Conservation (phyloP, 1,284 basidiomycete genomes). For the Pisolithus thermaeus region DNA sequence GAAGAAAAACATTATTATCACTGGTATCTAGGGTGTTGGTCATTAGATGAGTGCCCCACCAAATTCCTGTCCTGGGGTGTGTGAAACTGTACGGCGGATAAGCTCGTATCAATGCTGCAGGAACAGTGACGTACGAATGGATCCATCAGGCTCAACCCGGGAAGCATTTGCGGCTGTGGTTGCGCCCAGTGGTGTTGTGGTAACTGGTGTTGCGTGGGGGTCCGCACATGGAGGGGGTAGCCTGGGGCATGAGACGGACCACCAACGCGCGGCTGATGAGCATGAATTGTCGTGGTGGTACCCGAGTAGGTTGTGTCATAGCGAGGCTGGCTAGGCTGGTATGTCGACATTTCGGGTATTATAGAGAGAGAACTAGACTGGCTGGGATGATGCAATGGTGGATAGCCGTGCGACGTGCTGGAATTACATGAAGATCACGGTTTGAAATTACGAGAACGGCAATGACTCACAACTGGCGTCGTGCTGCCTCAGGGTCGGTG, state of each 20-base stretch:
- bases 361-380: conserved; percentile 43
- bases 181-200: conserved; percentile 35
- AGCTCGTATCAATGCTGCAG: background rate
- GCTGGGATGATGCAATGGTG: conserved; percentile 31
- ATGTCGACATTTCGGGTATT: conserved; percentile 53
- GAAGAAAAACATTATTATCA: conserved; percentile 31
- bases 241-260: conserved; percentile 35
- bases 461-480: conserved; percentile 45
- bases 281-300: conserved; percentile 21
- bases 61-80: conserved; percentile 43
- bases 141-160: conserved; percentile 46
- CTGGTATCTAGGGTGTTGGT: conserved; percentile 46
- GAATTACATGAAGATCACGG: conserved; percentile 13
- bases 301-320: conserved; percentile 41
- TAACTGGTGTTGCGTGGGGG: conserved; percentile 31
- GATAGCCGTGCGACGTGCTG: conserved; percentile 28
- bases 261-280: conserved; percentile 20
- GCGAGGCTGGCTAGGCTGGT: conserved; percentile 38
- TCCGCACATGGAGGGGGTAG: conserved; percentile 37
- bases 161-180: conserved; percentile 24
- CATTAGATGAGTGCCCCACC: conserved; percentile 44
- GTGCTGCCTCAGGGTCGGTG: conserved; percentile 36
- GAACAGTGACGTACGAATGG: conserved; percentile 46
- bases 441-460: background rate
- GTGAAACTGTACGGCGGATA: conserved; percentile 31